Evolutionary conservation across 257 asterid genomes (phyloP).

Genomic region (Buddleja alternifolia): DNA sequence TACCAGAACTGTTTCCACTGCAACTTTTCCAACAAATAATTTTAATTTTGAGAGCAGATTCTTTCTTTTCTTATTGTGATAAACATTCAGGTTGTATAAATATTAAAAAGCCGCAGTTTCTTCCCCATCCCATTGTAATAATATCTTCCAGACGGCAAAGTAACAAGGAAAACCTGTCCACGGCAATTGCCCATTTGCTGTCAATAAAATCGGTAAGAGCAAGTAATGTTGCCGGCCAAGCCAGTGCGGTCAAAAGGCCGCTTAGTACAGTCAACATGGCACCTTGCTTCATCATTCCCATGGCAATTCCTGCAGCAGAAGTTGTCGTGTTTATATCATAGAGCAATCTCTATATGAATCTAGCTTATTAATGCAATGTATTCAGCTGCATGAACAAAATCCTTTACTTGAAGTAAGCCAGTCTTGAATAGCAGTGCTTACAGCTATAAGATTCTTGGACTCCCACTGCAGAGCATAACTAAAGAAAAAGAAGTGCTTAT

Average conservation of each 20-base stretch:
- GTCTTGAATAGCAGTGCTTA: conserved; percentile 96
- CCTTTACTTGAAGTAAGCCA: conserved; percentile 91
- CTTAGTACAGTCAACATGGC: conserved; percentile 95
- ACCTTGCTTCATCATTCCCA: conserved; percentile 87
- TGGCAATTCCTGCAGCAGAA: conserved; percentile 63
- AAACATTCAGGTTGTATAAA: conserved; percentile 1
- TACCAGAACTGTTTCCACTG: too few species aligned
- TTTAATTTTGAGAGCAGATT: too few species aligned
- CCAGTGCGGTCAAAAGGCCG: conserved; percentile 77
- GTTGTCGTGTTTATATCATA: conserved; percentile 30
- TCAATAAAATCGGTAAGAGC: conserved; percentile 79
- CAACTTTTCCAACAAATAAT: too few species aligned
- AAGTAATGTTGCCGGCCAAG: conserved; percentile 90
- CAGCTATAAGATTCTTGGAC: conserved; percentile 77
- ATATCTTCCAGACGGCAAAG: conserved; percentile 18
- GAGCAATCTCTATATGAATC: conserved; percentile 14
- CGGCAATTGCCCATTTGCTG: conserved; percentile 91
- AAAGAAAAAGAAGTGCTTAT: conserved; percentile 24
- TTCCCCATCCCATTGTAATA: background rate
- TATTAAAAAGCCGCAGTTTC: background rate
- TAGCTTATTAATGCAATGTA: conserved; percentile 9
- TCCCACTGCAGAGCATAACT: conserved; percentile 97
- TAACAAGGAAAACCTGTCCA: conserved; percentile 67
- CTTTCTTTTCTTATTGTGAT: background rate
- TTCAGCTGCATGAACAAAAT: conserved; percentile 32